Conservation (phyloP, 495 filamentous ascomycete species). For the Penicillium cataractarum region DNA sequence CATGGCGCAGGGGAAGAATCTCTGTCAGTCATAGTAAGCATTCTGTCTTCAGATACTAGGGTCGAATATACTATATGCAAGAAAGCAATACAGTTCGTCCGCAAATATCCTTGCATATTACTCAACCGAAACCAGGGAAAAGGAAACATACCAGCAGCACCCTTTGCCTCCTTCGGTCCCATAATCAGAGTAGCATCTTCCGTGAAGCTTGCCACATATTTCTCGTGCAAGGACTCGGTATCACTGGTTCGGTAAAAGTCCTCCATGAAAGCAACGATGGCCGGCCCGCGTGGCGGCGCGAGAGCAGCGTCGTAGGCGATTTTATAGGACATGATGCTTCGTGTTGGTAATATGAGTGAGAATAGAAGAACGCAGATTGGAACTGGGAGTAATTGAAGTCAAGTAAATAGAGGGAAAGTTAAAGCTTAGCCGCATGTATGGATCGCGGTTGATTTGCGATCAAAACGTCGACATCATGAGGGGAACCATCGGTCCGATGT, state of each 20-base stretch:
- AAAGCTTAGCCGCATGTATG: neutral
- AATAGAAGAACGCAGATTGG: neutral
- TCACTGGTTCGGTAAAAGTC: constrained; percentile 63
- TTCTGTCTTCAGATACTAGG: neutral
- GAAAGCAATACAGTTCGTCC: no score
- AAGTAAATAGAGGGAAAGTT: neutral
- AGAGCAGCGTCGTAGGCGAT: constrained; percentile 38
- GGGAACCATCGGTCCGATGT: constrained; percentile 25
- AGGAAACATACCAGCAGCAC: constrained; percentile 48
- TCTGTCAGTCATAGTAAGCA: constrained; percentile 36
- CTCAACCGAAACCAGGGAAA: neutral
- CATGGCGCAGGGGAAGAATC: constrained; percentile 56
- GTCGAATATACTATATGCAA: neutral
- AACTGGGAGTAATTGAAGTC: neutral
- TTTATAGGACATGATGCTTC: constrained; percentile 41
- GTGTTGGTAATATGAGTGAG: constrained; percentile 1
- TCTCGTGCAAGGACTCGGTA: constrained; percentile 56
- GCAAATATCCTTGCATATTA: neutral
- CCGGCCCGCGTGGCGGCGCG: constrained; percentile 34
- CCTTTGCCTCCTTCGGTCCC: constrained; percentile 54
- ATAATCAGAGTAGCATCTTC: constrained; percentile 59
- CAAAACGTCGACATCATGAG: constrained; percentile 17
- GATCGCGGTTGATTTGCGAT: constrained; percentile 7
- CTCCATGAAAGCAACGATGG: constrained; percentile 54
- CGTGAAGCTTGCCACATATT: constrained; percentile 59